These are phyloP conservation scores for Lenwebbia sp. DNA, from an alignment of 345 rosid genomes.

Conservation along the genomic window DNA sequence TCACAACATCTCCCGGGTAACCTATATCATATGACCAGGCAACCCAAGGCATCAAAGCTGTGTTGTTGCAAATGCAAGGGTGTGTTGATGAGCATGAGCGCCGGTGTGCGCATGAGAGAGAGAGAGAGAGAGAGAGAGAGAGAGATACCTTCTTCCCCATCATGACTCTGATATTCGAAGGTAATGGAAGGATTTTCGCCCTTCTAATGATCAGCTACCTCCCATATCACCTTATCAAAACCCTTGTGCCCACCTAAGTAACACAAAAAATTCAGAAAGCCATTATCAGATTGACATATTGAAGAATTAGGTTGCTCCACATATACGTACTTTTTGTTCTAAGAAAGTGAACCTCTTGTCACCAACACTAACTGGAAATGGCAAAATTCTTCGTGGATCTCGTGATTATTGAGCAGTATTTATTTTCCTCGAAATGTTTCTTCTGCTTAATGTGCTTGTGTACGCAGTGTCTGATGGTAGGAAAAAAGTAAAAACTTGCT, in stretches of 20 bases:
- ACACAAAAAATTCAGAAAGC: not conserved
- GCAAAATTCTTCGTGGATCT: not conserved
- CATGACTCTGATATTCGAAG: constrained; percentile 52
- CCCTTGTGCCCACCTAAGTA: constrained; percentile 70
- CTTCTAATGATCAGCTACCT: constrained; percentile 48
- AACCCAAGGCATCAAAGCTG: not conserved
- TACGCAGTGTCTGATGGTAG: not conserved
- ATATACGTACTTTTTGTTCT: not conserved
- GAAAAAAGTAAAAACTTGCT: not conserved
- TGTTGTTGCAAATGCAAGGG: not conserved
- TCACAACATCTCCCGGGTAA: constrained; percentile 76
- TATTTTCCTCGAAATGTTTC: not conserved
- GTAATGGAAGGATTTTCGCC: constrained; percentile 62
- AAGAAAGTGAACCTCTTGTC: not conserved
- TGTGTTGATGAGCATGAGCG: not conserved
- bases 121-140: not conserved
- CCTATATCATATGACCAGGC: constrained; percentile 21
- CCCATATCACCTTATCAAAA: constrained; percentile 79
- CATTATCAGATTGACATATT: not conserved
- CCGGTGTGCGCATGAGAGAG: not conserved
- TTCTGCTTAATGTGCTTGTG: not conserved
- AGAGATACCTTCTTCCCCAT: constrained; percentile 99
- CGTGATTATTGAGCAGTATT: not conserved
- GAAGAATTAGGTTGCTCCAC: not conserved
- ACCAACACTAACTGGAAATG: not conserved